phyloP scores from a whole-genome alignment of 2,329 filamentous ascomycete genomes.

The Hirsutella thompsonii region DNA sequence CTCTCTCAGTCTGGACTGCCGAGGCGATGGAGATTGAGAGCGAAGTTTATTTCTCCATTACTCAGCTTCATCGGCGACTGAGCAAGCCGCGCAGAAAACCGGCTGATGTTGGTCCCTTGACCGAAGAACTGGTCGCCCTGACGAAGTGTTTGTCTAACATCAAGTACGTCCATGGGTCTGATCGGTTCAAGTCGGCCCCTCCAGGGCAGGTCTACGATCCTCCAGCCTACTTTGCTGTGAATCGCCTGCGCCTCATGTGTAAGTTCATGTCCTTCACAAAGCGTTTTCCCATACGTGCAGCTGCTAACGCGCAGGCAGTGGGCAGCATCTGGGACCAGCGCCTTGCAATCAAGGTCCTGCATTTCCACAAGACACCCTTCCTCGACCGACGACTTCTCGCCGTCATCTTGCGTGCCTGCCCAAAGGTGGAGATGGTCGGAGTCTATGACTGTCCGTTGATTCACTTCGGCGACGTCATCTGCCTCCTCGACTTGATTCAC shows the following conservation, averaged over 20 bases:
- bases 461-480: slow-evolving; percentile 21
- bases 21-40: slow-evolving; percentile 6
- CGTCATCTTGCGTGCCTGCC: slow-evolving; percentile 19
- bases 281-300: neutral
- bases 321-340: slow-evolving; percentile 8
- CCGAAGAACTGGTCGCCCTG: slow-evolving; percentile 1
- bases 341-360: slow-evolving; percentile 11
- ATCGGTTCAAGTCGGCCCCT: slow-evolving; percentile 6
- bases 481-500: slow-evolving; percentile 20
- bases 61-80: slow-evolving; percentile 2
- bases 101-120: slow-evolving; percentile 1
- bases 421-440: slow-evolving; percentile 18
- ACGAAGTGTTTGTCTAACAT: slow-evolving; percentile 2
- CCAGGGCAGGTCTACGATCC: slow-evolving; percentile 4
- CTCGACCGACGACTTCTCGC: slow-evolving; percentile 21
- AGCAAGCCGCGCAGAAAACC: neutral
- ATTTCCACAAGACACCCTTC: slow-evolving; percentile 16
- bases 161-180: slow-evolving; percentile 5
- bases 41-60: slow-evolving; percentile 6
- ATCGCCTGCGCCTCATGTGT: slow-evolving; percentile 10
- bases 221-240: slow-evolving; percentile 4
- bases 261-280: slow-evolving; percentile 4
- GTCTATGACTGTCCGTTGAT: slow-evolving; percentile 24
- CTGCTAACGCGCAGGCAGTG: slow-evolving; percentile 14
- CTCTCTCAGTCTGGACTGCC: slow-evolving; percentile 4